A percentile compares a stretch with the other conserved stretches of the same genome.
These are phyloP conservation scores for Arachis hypogaea DNA, from an alignment of 306 rosid species.

Conservation along the genomic window DNA sequence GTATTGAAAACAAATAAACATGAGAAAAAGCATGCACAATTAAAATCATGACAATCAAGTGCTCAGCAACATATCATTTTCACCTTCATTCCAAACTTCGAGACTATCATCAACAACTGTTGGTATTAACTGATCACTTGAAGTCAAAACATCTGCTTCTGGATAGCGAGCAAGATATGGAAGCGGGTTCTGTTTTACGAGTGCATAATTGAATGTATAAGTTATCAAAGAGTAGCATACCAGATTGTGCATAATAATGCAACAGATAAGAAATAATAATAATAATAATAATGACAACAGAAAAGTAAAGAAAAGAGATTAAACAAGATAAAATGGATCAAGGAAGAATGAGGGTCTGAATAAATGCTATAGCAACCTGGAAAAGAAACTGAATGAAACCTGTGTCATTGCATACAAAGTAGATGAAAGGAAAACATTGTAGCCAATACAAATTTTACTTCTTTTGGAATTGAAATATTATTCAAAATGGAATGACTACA, in stretches of 20 bases:
- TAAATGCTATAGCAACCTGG: slow-evolving; percentile 18
- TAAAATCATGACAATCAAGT: not conserved
- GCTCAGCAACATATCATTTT: slow-evolving; percentile 32
- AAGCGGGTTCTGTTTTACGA: slow-evolving; percentile 85
- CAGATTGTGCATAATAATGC: not conserved
- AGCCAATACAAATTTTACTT: slow-evolving; percentile 8
- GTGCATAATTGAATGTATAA: slow-evolving; percentile 37
- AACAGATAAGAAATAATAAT: slow-evolving; percentile 12
- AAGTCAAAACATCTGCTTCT: slow-evolving; percentile 88
- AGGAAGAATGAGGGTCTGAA: not conserved
- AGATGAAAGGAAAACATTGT: slow-evolving; percentile 25
- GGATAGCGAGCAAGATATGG: slow-evolving; percentile 94
- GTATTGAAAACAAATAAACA: slow-evolving; percentile 24
- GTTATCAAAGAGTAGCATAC: slow-evolving; percentile 7
- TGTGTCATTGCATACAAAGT: slow-evolving; percentile 1
- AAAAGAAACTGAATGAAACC: slow-evolving; percentile 18
- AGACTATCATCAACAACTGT: slow-evolving; percentile 88
- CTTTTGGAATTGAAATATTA: slow-evolving; percentile 7
- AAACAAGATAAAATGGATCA: slow-evolving; percentile 9
- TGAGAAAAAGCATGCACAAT: slow-evolving; percentile 15
- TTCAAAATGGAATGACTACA: slow-evolving; percentile 14
- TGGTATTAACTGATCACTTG: slow-evolving; percentile 88
- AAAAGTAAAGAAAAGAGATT: not conserved
- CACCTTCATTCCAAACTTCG: slow-evolving; percentile 85
- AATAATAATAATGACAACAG: not conserved